These are phyloP conservation scores for Pseudogymnoascus pannorum DNA, from an alignment of 2,329 filamentous ascomycete species.

Conservation along the genomic window DNA sequence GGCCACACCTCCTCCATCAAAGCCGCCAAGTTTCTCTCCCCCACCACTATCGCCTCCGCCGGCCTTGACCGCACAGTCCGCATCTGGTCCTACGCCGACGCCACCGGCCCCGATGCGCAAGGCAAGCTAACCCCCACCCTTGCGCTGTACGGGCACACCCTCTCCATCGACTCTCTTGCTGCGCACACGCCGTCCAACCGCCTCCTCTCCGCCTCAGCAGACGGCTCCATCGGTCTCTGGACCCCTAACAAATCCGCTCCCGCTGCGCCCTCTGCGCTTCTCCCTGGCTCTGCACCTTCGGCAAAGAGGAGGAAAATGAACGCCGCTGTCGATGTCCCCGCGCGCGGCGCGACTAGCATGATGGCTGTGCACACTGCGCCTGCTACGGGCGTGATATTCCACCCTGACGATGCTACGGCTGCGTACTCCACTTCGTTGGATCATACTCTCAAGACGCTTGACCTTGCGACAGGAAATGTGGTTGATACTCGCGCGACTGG, in stretches of 20 bases:
- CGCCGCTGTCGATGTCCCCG: slow-evolving; percentile 44
- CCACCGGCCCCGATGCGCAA: slow-evolving; percentile 10
- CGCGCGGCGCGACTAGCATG: slow-evolving; percentile 72
- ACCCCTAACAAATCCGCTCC: slow-evolving; percentile 71
- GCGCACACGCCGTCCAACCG: slow-evolving; percentile 67
- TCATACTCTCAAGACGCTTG: slow-evolving; percentile 83
- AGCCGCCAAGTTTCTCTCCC: slow-evolving; percentile 73
- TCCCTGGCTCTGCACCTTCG: slow-evolving; percentile 55
- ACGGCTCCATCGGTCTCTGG: slow-evolving; percentile 84
- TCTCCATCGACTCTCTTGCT: slow-evolving; percentile 65
- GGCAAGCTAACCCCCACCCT: slow-evolving; percentile 62
- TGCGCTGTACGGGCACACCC: slow-evolving; percentile 77
- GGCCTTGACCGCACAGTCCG: slow-evolving; percentile 79
- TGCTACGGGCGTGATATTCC: slow-evolving; percentile 77
- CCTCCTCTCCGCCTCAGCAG: slow-evolving; percentile 77
- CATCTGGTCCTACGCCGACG: slow-evolving; percentile 80
- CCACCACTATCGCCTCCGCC: slow-evolving; percentile 71
- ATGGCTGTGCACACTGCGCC: slow-evolving; percentile 63
- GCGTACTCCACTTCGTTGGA: slow-evolving; percentile 90
- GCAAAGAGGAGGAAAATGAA: slow-evolving; percentile 70
- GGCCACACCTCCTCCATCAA: slow-evolving; percentile 74
- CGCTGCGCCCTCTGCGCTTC: slow-evolving; percentile 59
- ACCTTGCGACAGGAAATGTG: slow-evolving; percentile 70
- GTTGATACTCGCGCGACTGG: slow-evolving; percentile 80
- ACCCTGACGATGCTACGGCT: slow-evolving; percentile 75